Conservation (phyloP, 163 green algal species). For the Coccomyxa subellipsoidea region DNA sequence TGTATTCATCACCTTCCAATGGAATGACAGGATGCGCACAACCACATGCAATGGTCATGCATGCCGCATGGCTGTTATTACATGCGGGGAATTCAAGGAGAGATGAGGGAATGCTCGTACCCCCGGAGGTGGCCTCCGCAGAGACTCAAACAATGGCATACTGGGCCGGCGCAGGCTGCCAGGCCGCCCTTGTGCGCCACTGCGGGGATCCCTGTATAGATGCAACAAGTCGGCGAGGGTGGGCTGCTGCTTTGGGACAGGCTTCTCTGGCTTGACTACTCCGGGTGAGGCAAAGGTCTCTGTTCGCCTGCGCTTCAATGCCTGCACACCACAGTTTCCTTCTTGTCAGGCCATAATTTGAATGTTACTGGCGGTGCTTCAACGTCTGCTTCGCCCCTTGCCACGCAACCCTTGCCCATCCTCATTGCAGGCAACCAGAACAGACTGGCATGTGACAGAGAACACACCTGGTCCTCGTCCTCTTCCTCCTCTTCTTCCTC, state of each 20-base stretch:
- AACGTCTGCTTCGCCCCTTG: too few species aligned
- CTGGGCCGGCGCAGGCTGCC: background rate
- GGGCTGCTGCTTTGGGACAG: background rate
- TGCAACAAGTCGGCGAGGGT: background rate
- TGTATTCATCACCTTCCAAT: too few species aligned
- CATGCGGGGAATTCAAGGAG: too few species aligned
- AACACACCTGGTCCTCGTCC: background rate
- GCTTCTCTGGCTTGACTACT: background rate
- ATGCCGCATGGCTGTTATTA: too few species aligned
- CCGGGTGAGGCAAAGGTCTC: background rate
- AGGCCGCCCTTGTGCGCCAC: background rate
- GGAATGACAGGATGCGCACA: too few species aligned
- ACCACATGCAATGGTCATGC: too few species aligned
- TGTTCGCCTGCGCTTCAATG: background rate
- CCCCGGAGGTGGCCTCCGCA: background rate
- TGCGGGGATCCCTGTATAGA: background rate
- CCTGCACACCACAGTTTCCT: background rate
- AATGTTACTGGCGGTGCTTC: too few species aligned
- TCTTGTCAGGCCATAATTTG: too few species aligned
- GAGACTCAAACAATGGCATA: background rate
- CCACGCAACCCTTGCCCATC: too few species aligned
- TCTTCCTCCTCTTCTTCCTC: background rate
- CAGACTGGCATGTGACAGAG: too few species aligned
- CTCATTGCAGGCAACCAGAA: too few species aligned
- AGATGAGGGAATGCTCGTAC: background rate